Percentiles rank a stretch among this genome's conserved stretches.
These are phyloP conservation scores for Coemansia umbellata DNA, from an alignment of 192 early-diverging fungal species.

Conservation along the genomic window DNA sequence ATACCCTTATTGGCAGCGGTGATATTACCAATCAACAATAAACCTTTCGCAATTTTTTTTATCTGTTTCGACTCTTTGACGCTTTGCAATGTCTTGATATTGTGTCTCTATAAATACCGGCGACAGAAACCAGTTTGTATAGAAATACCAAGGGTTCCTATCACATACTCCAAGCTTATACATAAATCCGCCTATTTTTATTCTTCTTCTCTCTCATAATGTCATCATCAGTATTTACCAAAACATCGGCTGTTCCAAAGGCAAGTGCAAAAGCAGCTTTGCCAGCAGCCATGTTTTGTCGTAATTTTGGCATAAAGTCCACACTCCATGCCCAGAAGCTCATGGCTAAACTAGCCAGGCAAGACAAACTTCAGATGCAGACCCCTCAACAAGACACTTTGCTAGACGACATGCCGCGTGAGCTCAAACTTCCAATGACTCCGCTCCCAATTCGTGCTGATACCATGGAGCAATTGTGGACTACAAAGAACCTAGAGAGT, in stretches of 20 bases:
- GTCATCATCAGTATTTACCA: no score
- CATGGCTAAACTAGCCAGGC: neutral
- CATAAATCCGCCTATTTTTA: no score
- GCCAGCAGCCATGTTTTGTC: neutral
- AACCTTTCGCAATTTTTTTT: no score
- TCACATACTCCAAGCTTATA: no score
- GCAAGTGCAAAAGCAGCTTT: neutral
- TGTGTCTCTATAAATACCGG: no score
- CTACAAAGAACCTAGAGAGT: slow-evolving; percentile 57
- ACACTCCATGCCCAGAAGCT: neutral
- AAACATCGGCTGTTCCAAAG: neutral
- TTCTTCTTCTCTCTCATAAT: no score
- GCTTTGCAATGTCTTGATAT: no score
- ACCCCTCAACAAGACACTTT: neutral
- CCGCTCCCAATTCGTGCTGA: neutral
- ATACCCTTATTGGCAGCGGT: no score
- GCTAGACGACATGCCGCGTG: neutral
- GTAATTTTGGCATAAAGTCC: neutral
- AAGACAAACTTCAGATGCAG: neutral
- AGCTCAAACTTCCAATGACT: neutral
- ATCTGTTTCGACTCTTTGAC: no score
- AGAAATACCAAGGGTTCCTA: no score
- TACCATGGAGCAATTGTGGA: neutral
- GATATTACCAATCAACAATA: no score
- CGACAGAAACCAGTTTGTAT: no score